Percentiles rank a stretch among this genome's conserved stretches.
These are phyloP conservation scores for Cyberlindnera lachancei DNA, from an alignment of 805 yeast genomes.

Conservation along the genomic window DNA sequence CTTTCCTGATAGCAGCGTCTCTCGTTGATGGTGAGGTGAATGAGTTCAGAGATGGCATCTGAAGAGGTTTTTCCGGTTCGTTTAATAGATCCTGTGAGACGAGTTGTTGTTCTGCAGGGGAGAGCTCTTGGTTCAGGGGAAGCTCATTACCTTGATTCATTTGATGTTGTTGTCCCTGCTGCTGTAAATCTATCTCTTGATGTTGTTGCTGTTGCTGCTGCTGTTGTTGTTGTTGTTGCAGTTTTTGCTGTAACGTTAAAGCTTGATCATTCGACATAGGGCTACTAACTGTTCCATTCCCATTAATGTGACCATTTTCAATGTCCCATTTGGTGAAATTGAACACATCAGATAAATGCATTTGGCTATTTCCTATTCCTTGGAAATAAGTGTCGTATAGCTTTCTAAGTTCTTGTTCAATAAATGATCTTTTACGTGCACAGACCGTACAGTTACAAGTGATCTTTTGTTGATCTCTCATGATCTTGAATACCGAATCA, in stretches of 20 bases:
- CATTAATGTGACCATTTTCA: too few species aligned
- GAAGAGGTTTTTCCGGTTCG: too few species aligned
- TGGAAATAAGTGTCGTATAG: conserved; percentile 65
- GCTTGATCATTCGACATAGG: background rate
- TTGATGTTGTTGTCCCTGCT: conserved; percentile 1
- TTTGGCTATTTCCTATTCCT: conserved; percentile 12
- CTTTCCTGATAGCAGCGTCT: conserved; percentile 24
- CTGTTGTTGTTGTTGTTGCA: conserved; percentile 5
- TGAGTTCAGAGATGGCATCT: conserved; percentile 2
- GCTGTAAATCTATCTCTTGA: conserved; percentile 1
- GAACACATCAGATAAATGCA: conserved; percentile 9
- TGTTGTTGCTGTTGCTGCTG: conserved; percentile 2
- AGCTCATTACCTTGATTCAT: too few species aligned
- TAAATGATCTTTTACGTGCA: conserved; percentile 61
- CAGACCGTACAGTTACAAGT: conserved; percentile 71
- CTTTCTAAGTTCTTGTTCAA: conserved; percentile 70
- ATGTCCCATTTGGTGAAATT: conserved; percentile 6
- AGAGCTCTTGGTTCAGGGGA: too few species aligned
- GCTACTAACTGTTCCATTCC: background rate
- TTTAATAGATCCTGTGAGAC: too few species aligned
- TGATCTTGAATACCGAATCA: conserved; percentile 56
- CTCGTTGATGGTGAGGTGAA: conserved; percentile 1
- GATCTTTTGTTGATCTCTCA: conserved; percentile 51
- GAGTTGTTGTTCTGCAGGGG: too few species aligned
- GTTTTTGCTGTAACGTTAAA: conserved; percentile 3